These are phyloP conservation scores for Rhodotorula glutinis DNA, from an alignment of 1,284 basidiomycete species.

Conservation along the genomic window DNA sequence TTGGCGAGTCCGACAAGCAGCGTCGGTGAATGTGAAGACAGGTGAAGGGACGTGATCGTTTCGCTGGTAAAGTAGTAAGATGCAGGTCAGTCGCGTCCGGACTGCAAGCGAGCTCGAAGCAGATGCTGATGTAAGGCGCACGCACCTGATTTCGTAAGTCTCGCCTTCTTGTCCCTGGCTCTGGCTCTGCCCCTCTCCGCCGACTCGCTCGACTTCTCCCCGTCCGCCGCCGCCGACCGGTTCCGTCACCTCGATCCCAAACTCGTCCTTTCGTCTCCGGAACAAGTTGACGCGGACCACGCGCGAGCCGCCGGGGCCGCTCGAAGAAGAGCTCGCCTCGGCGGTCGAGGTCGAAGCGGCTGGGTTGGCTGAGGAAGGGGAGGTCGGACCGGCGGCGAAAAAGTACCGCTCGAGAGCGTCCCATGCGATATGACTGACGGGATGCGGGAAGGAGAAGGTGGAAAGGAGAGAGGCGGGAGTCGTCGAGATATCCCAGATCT, in stretches of 20 bases:
- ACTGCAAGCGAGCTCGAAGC: background rate
- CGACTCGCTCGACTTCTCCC: constrained; percentile 63
- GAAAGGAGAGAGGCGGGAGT: constrained; percentile 34
- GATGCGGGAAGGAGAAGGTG: constrained; percentile 48
- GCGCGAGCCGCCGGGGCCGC: constrained; percentile 52
- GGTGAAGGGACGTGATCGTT: constrained; percentile 65
- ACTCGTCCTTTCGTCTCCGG: constrained; percentile 27
- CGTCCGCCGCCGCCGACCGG: constrained; percentile 72
- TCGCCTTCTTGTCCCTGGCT: constrained; percentile 53
- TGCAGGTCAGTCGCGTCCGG: too few relatives aligned
- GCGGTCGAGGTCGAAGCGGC: constrained; percentile 35
- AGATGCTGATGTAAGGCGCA: too few relatives aligned
- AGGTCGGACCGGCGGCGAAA: constrained; percentile 61
- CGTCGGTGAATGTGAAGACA: constrained; percentile 69
- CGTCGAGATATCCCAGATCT: constrained; percentile 40
- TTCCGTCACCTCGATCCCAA: constrained; percentile 51
- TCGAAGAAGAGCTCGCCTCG: constrained; percentile 37
- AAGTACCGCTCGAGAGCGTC: constrained; percentile 82
- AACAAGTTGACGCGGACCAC: constrained; percentile 45
- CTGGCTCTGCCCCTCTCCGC: constrained; percentile 51
- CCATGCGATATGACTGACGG: constrained; percentile 67
- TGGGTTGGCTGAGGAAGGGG: constrained; percentile 47
- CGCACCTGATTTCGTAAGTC: constrained; percentile 29
- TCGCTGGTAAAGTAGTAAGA: constrained; percentile 40
- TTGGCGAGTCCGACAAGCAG: constrained; percentile 48